A percentile compares a stretch with the other conserved stretches of the same genome.
phyloP scores from a whole-genome alignment of 2,329 filamentous ascomycete species.

The Phialocephala sp. region DNA sequence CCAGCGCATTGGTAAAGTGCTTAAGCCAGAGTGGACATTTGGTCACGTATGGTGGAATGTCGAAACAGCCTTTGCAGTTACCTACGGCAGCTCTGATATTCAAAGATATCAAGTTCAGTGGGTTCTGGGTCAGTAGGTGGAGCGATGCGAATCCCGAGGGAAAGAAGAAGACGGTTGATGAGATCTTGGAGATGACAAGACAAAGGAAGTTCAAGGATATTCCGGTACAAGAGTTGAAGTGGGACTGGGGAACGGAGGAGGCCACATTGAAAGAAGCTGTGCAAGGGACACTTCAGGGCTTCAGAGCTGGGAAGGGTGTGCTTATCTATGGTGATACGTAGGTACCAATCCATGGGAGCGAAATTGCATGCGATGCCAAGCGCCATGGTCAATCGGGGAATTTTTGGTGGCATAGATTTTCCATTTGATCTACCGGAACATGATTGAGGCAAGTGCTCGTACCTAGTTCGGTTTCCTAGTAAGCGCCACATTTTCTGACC shows the following conservation, averaged over 20 bases:
- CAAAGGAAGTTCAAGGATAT: constrained; percentile 81
- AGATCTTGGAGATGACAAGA: constrained; percentile 78
- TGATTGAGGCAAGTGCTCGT: neutral
- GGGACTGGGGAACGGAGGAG: constrained; percentile 81
- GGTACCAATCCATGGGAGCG: neutral
- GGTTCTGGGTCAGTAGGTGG: constrained; percentile 96
- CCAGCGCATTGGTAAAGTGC: constrained; percentile 77
- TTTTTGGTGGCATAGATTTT: neutral
- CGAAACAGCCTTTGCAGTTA: constrained; percentile 80
- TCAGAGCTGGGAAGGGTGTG: constrained; percentile 85
- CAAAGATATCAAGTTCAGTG: constrained; percentile 85
- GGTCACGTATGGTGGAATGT: constrained; percentile 97
- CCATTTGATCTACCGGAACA: neutral
- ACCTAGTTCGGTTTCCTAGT: neutral
- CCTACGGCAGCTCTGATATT: constrained; percentile 91
- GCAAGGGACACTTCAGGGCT: constrained; percentile 83
- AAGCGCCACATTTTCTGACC: neutral
- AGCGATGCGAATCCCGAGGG: constrained; percentile 74
- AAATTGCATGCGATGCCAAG: no score
- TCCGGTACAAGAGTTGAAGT: constrained; percentile 81
- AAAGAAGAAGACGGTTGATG: constrained; percentile 81
- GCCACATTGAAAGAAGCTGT: constrained; percentile 73
- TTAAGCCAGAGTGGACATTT: constrained; percentile 73
- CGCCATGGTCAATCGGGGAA: neutral
- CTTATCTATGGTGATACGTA: constrained; percentile 74